These are phyloP conservation scores for Termitomyces heimii DNA, from an alignment of 768 basidiomycete genomes.

Conservation along the genomic window DNA sequence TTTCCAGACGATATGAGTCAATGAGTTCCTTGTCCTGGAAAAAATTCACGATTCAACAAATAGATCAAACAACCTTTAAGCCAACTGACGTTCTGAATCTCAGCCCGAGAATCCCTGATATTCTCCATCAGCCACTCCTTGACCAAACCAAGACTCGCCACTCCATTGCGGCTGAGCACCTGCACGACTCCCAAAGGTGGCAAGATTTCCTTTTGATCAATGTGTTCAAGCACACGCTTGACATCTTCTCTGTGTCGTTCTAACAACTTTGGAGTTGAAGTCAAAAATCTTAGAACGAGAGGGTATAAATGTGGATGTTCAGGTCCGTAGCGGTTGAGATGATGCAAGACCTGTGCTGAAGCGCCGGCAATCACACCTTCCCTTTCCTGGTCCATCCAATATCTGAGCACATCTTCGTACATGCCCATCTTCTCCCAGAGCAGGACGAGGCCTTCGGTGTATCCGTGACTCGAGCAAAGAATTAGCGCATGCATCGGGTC, in stretches of 20 bases:
- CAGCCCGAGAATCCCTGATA: conserved; percentile 65
- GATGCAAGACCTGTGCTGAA: conserved; percentile 59
- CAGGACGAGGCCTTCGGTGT: conserved; percentile 79
- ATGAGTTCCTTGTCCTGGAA: conserved; percentile 83
- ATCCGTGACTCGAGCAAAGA: conserved; percentile 79
- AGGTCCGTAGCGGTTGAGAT: conserved; percentile 69
- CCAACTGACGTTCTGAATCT: conserved; percentile 71
- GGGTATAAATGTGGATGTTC: conserved; percentile 75
- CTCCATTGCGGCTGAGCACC: conserved; percentile 80
- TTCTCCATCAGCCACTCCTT: conserved; percentile 85
- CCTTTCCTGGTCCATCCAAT: conserved; percentile 78
- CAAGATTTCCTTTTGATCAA: conserved; percentile 80
- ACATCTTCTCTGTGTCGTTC: conserved; percentile 68
- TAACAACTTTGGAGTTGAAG: conserved; percentile 71
- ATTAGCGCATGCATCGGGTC: conserved; percentile 93
- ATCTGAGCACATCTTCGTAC: conserved; percentile 93
- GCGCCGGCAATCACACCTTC: conserved; percentile 30
- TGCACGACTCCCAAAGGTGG: conserved; percentile 89
- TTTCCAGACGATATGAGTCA: conserved; percentile 85
- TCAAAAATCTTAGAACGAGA: conserved; percentile 85
- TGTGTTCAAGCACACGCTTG: conserved; percentile 60
- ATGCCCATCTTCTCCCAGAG: conserved; percentile 94
- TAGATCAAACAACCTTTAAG: neutral
- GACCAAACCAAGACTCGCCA: conserved; percentile 87
- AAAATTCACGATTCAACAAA: neutral